These are phyloP conservation scores for Paramicrosporidium saccamoebae DNA, from an alignment of 371 early-diverging fungal genomes.

Conservation along the genomic window DNA sequence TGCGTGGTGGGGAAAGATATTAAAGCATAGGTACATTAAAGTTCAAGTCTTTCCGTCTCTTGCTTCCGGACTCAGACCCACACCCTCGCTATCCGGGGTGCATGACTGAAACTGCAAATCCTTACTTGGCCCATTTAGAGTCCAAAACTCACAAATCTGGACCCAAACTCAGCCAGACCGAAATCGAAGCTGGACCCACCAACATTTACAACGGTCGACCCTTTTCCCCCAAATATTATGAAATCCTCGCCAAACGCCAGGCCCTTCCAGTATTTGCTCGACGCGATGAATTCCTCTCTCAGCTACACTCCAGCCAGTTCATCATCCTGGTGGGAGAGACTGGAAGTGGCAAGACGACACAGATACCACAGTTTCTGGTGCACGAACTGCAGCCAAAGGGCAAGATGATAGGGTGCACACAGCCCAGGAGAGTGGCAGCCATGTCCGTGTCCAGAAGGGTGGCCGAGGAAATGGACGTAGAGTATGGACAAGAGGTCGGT, in stretches of 20 bases:
- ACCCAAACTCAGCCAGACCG: slow-evolving; percentile 15
- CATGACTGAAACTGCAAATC: too few relatives aligned
- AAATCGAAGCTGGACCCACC: slow-evolving; percentile 28
- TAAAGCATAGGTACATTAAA: too few relatives aligned
- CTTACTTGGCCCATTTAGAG: too few relatives aligned
- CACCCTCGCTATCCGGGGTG: too few relatives aligned
- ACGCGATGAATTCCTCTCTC: slow-evolving; percentile 39
- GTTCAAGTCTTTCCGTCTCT: too few relatives aligned
- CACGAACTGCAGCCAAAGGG: slow-evolving; percentile 59
- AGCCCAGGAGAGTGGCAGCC: slow-evolving; percentile 93
- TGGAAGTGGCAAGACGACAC: slow-evolving; percentile 71
- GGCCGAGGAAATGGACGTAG: slow-evolving; percentile 65
- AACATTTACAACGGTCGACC: slow-evolving; percentile 51
- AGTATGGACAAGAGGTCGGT: slow-evolving; percentile 64
- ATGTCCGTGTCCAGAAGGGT: slow-evolving; percentile 91
- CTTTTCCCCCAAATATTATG: slow-evolving; percentile 36
- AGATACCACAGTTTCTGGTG: slow-evolving; percentile 81
- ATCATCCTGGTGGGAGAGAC: slow-evolving; percentile 65
- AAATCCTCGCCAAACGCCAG: slow-evolving; percentile 38
- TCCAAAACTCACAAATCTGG: too few relatives aligned
- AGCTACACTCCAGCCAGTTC: slow-evolving; percentile 51
- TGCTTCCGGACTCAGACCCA: too few relatives aligned
- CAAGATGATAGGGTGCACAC: slow-evolving; percentile 78
- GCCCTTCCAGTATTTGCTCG: slow-evolving; percentile 64
- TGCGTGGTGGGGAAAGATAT: too few relatives aligned